Conservation (phyloP, 805 yeast genomes). For the Naumovozyma baii region DNA sequence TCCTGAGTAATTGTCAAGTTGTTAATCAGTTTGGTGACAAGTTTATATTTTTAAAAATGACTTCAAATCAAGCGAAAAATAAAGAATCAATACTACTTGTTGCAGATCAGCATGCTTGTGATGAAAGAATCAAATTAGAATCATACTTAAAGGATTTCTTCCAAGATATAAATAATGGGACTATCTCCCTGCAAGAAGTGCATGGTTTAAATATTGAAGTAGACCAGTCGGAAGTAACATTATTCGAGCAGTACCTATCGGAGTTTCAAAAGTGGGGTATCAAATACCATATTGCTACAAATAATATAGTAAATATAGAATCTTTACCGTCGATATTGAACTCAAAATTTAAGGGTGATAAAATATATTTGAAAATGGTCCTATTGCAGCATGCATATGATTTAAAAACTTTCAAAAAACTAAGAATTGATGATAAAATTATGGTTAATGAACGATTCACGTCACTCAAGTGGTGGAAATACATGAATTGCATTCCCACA, state of each 20-base stretch:
- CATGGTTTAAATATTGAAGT: conserved; percentile 12
- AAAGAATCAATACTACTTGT: conserved; percentile 29
- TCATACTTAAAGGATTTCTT: conserved; percentile 33
- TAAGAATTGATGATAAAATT: conserved; percentile 3
- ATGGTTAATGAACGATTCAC: background rate
- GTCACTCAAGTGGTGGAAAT: conserved; percentile 31
- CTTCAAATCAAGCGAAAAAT: background rate
- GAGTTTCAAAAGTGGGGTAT: conserved; percentile 41
- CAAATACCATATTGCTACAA: background rate
- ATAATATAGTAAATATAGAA: background rate
- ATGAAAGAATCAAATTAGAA: conserved; percentile 64
- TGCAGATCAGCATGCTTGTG: conserved; percentile 80
- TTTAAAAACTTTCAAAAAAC: conserved; percentile 26
- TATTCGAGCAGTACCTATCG: conserved; percentile 22
- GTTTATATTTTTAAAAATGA: conserved; percentile 43
- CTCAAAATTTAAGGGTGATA: conserved; percentile 26
- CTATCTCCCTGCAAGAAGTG: conserved; percentile 6
- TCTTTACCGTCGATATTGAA: conserved; percentile 38
- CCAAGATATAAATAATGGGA: conserved; percentile 18
- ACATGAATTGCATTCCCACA: conserved; percentile 39
- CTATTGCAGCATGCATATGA: conserved; percentile 40
- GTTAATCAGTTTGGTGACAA: conserved; percentile 54
- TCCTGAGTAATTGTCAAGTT: conserved; percentile 25
- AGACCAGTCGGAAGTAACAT: conserved; percentile 26
- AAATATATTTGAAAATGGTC: conserved; percentile 28